Base-by-base conservation (phyloP, 352 stramenopile species). In the Phytopythium ostracodes region DNA sequence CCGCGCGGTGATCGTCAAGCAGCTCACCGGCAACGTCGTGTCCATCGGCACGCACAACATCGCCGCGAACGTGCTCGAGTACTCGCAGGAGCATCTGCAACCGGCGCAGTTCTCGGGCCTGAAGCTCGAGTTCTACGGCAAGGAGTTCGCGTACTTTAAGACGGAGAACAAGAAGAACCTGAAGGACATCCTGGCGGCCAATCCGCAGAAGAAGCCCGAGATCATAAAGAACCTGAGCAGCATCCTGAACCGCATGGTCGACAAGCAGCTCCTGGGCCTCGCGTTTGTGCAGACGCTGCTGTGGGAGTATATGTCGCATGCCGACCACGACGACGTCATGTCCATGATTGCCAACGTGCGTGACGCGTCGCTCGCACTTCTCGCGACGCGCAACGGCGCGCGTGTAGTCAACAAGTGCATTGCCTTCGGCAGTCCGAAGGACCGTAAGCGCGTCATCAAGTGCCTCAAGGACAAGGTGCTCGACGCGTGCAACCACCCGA, bases 21-120 rank as follows among this genome's bases (percentile, higher is more conserved):
- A 92, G 68, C 79, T 99, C 51, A 98, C 94, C 35, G 96, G 94
- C 50, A 77, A 98, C 60, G 92, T 98, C 31, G 86, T 94, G 40
- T 88, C 96, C 63, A 69, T 99, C 22, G 94, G 81, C 33, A 98
- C 97, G 56, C 96, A 99, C 78, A 96, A 97, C 65, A 96, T 98
- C 51, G 96, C 87, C 18, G 89, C 95, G 52, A 89, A 96, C 51
- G 91, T 98, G 55, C 70, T 98, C 9, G 94, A 99, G 75, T 96
- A 91, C 75, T 69, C 68, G 64, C 69, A 98, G 85, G 84, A 91
- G 63, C 66, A 96, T 73, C 59, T 91, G 58, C 70, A 98, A 84
- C 81, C 85, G 72, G 76, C 92, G 81, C 84, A 94, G 70, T 73
- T 96, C 17, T 89, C 82, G 18, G 80, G 81, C 7, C 75, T 96